These are phyloP conservation scores for Dothidotthia symphoricarpi DNA, from an alignment of 2,329 filamentous ascomycete genomes.

Conservation along the genomic window DNA sequence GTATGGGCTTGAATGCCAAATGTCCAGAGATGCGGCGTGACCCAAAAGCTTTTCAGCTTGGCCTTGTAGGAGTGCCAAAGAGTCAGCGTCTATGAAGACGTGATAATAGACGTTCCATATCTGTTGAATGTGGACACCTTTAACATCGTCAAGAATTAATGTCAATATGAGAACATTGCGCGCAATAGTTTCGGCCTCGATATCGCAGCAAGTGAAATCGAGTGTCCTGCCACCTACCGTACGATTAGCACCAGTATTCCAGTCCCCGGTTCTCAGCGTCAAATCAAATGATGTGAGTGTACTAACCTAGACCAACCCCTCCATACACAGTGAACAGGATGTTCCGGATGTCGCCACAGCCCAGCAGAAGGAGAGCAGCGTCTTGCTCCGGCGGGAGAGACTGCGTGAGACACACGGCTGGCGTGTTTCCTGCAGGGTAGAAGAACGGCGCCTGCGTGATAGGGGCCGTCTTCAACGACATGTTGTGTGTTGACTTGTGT, in stretches of 20 bases:
- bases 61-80: slow-evolving; percentile 38
- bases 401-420: slow-evolving; percentile 54
- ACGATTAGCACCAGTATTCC: no score
- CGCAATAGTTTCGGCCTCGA: no score
- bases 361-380: slow-evolving; percentile 48
- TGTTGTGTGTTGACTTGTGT: not conserved
- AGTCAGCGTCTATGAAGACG: slow-evolving; percentile 46
- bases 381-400: slow-evolving; percentile 33
- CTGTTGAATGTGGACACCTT: slow-evolving; percentile 21
- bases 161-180: no score
- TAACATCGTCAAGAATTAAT: no score
- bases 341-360: slow-evolving; percentile 58
- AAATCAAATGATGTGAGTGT: no score
- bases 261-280: no score
- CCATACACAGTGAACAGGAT: slow-evolving; percentile 48
- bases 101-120: slow-evolving; percentile 61
- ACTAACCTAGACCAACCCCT: slow-evolving; percentile 15
- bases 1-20: slow-evolving; percentile 51
- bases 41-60: slow-evolving; percentile 49
- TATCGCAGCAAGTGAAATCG: slow-evolving; percentile 57
- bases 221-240: slow-evolving; percentile 8
- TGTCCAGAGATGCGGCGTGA: slow-evolving; percentile 40
- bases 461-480: slow-evolving; percentile 8
- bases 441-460: slow-evolving; percentile 26
- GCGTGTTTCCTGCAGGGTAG: slow-evolving; percentile 51